phyloP scores from a whole-genome alignment of 2,329 filamentous ascomycete species.

The Monosporascus sp. region DNA sequence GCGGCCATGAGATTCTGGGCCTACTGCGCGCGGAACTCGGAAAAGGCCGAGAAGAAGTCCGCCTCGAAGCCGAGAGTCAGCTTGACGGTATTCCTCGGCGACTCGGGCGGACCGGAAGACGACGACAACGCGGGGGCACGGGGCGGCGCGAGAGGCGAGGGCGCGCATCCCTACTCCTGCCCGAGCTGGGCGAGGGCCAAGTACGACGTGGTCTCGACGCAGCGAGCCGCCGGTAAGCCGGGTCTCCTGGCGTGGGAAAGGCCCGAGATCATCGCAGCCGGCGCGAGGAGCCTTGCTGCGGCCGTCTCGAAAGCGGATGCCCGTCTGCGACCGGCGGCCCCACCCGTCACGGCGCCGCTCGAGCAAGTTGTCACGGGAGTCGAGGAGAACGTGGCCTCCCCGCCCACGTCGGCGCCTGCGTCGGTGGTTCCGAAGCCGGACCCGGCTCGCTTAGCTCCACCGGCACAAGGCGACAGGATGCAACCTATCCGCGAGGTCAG shows the following conservation, averaged over 20 bases:
- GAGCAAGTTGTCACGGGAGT: constrained; percentile 27
- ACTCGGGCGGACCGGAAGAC: constrained; percentile 11
- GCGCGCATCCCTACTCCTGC: constrained; percentile 33
- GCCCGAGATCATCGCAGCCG: constrained; percentile 39
- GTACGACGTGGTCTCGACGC: constrained; percentile 38
- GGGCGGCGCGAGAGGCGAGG: constrained; percentile 2
- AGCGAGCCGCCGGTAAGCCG: constrained; percentile 33
- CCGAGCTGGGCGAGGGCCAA: constrained; percentile 42
- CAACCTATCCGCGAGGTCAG: constrained; percentile 21
- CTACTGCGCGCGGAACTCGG: constrained; percentile 33
- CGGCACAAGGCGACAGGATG: constrained; percentile 13
- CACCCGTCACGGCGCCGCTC: constrained; percentile 24
- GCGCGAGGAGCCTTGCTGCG: constrained; percentile 35
- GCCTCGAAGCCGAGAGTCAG: constrained; percentile 33
- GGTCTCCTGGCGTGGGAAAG: constrained; percentile 45
- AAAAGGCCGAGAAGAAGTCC: constrained; percentile 20
- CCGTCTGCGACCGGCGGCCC: constrained; percentile 27
- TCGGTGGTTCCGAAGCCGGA: constrained; percentile 3
- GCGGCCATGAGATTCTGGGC: constrained; percentile 53
- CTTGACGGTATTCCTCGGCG: constrained; percentile 43
- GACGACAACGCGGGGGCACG: background rate
- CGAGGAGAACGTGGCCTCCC: constrained; percentile 1
- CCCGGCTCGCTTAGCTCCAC: constrained; percentile 14
- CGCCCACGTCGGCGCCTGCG: constrained; percentile 2
- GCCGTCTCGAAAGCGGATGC: constrained; percentile 33